Evolutionary conservation across 148 eudicot species (phyloP).

Genomic region (Camellia lanceoleosa): DNA sequence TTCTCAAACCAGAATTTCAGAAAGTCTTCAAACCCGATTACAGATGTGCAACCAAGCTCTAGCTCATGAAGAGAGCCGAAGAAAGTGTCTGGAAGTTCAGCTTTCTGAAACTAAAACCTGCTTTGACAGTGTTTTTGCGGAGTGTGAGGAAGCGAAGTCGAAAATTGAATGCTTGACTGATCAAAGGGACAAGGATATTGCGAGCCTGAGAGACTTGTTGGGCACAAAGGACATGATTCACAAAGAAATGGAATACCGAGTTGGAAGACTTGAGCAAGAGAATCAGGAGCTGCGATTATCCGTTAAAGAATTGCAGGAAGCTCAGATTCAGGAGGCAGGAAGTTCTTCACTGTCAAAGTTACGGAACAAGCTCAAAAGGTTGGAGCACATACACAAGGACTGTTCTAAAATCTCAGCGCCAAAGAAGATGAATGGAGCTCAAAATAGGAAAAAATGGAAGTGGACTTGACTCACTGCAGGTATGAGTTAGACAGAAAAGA

Average conservation of each 20-base stretch:
- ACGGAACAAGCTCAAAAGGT: constrained; percentile 55
- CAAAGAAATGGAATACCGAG: constrained; percentile 61
- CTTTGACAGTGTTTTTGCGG: constrained; percentile 34
- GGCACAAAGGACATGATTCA: constrained; percentile 51
- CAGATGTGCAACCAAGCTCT: constrained; percentile 62
- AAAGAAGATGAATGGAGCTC: constrained; percentile 71
- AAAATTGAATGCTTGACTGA: constrained; percentile 32
- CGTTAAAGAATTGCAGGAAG: constrained; percentile 74
- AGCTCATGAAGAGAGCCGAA: constrained; percentile 61
- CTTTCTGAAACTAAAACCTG: constrained; percentile 47
- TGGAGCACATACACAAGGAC: constrained; percentile 68
- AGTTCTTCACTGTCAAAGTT: constrained; percentile 54
- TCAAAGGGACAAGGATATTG: constrained; percentile 45
- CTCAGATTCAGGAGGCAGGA: constrained; percentile 62
- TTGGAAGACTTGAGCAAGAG: constrained; percentile 58
- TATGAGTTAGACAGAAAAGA: constrained; percentile 43
- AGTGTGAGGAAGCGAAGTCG: constrained; percentile 43
- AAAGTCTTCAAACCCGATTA: constrained; percentile 44
- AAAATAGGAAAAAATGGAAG: constrained; percentile 33
- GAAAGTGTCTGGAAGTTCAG: constrained; percentile 52
- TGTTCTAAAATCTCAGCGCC: constrained; percentile 46
- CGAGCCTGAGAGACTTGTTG: constrained; percentile 51
- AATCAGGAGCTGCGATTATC: constrained; percentile 52
- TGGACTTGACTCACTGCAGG: constrained; percentile 39
- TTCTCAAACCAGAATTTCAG: constrained; percentile 39